Percentiles rank a stretch among this genome's conserved stretches.
Conservation (phyloP, 2,329 filamentous ascomycete genomes). For the Pyrenochaeta sp. region DNA sequence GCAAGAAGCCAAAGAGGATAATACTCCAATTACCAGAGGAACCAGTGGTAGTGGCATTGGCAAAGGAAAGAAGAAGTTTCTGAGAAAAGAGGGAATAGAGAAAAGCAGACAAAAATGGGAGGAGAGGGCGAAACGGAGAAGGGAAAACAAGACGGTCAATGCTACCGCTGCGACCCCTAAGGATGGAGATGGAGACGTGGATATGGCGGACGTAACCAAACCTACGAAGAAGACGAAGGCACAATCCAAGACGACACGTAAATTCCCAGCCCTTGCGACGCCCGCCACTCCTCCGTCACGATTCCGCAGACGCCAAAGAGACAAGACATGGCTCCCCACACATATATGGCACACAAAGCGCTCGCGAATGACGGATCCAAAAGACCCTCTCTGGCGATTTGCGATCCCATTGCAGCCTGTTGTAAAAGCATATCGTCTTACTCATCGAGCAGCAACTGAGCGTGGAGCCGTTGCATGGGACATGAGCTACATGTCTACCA, state of each 20-base stretch:
- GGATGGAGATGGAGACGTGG: constrained; percentile 11
- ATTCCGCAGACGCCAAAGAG: constrained; percentile 83
- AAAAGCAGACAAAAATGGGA: constrained; percentile 69
- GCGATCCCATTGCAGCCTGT: constrained; percentile 84
- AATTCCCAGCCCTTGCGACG: constrained; percentile 73
- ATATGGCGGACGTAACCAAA: constrained; percentile 13
- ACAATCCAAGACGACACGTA: constrained; percentile 67
- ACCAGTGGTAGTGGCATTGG: constrained; percentile 66
- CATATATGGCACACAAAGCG: constrained; percentile 94
- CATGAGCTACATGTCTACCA: constrained; percentile 90
- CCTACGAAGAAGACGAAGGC: no score
- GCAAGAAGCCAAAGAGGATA: constrained; percentile 83
- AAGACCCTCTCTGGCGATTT: constrained; percentile 87
- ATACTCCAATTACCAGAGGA: constrained; percentile 80
- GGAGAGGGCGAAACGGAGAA: constrained; percentile 60
- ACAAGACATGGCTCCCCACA: constrained; percentile 94
- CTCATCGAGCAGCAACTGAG: constrained; percentile 78
- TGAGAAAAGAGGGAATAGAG: constrained; percentile 79
- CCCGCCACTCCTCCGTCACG: constrained; percentile 68
- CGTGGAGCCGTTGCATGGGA: constrained; percentile 89
- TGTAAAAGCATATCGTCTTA: constrained; percentile 87
- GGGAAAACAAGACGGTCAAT: constrained; percentile 36
- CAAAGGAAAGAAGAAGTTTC: constrained; percentile 53
- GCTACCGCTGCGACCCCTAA: constrained; percentile 36
- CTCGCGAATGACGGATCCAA: constrained; percentile 83